Conservation (phyloP, 768 basidiomycete species). For the Symmetrospora coprosmae region DNA sequence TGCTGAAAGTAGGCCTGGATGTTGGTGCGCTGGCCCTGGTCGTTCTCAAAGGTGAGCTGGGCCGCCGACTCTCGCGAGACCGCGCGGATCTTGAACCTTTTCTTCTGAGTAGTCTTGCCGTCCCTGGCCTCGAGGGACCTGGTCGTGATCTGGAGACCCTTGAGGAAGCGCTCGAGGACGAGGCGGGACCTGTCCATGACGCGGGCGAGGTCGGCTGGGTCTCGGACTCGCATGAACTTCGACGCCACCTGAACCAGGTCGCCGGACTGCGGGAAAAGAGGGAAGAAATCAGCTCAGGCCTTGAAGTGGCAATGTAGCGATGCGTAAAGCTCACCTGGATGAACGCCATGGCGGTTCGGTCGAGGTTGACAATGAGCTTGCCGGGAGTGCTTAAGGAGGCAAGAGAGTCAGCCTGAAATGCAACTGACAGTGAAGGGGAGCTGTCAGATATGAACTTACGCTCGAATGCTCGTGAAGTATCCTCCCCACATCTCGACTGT, state of each 20-base stretch:
- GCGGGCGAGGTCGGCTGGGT: neutral
- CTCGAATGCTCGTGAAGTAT: constrained; percentile 22
- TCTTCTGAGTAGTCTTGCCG: neutral
- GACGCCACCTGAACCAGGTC: constrained; percentile 20
- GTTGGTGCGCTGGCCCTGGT: neutral
- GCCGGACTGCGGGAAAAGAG: constrained; percentile 14
- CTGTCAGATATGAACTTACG: neutral
- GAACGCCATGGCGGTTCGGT: constrained; percentile 19
- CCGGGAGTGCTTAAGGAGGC: neutral
- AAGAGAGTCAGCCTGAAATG: neutral
- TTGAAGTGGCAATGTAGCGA: neutral
- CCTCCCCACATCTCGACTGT: constrained; percentile 24
- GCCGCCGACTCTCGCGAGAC: neutral
- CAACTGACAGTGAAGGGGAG: neutral
- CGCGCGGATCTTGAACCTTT: constrained; percentile 14
- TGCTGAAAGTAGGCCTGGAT: constrained; percentile 21
- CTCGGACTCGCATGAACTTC: constrained; percentile 14
- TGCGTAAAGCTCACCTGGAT: neutral
- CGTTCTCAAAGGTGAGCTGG: neutral
- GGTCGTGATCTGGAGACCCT: constrained; percentile 31
- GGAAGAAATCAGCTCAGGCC: neutral
- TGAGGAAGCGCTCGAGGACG: constrained; percentile 48
- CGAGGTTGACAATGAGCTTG: constrained; percentile 21
- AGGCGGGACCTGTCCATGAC: neutral
- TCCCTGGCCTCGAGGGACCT: neutral